phyloP scores from a whole-genome alignment of 2,329 filamentous ascomycete species.

The Trichoderma hamatum region DNA sequence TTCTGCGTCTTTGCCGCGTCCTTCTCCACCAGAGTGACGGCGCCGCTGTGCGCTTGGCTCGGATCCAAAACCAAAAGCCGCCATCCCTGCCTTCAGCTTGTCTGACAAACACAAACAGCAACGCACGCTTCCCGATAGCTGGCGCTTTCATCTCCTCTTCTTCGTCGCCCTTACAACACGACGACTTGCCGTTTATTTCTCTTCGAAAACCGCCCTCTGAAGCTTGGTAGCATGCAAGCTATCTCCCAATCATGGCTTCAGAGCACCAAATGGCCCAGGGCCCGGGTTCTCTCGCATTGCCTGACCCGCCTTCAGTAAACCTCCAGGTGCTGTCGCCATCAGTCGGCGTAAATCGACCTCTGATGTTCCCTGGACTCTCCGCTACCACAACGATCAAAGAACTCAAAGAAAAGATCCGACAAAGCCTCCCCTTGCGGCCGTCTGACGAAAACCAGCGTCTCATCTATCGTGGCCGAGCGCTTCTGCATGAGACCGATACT shows the following conservation, averaged over 20 bases:
- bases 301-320: conserved; percentile 50
- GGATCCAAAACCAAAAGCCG: conserved; percentile 1
- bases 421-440: conserved; percentile 53
- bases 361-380: conserved; percentile 54
- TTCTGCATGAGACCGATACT: conserved; percentile 58
- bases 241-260: conserved; percentile 45
- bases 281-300: conserved; percentile 32
- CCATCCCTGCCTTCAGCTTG: conserved; percentile 6
- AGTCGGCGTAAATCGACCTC: conserved; percentile 53
- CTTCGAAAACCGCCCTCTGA: background rate
- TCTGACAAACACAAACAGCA: conserved; percentile 30
- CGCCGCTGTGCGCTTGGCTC: background rate
- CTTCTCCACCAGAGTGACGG: background rate
- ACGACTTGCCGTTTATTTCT: background rate
- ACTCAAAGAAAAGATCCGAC: conserved; percentile 61
- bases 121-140: conserved; percentile 14
- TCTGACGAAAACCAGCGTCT: conserved; percentile 59
- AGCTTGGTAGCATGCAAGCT: conserved; percentile 34
- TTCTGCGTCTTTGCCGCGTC: background rate
- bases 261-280: conserved; percentile 31
- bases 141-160: conserved; percentile 6
- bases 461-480: conserved; percentile 62
- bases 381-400: conserved; percentile 57
- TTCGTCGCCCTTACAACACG: background rate
- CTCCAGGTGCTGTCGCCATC: conserved; percentile 64